Evolutionary conservation across 2,329 filamentous ascomycete species (phyloP).

Genomic region (Penicillium capsulatum): DNA sequence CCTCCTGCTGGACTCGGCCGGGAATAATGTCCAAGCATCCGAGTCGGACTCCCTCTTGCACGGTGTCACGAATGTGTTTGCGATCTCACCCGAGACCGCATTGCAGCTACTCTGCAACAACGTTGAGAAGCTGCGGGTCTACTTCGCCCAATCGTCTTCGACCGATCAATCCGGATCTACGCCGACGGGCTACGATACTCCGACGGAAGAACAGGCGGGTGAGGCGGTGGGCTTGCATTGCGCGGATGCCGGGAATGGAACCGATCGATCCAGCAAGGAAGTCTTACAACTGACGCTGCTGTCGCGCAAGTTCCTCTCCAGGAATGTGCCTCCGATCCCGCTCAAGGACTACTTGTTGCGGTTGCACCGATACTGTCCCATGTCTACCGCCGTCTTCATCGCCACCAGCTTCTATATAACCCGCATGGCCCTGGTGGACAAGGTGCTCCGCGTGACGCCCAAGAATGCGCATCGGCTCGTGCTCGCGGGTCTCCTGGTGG

Average conservation of each 20-base stretch:
- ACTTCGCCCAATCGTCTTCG: slow-evolving; percentile 51
- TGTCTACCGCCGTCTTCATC: slow-evolving; percentile 90
- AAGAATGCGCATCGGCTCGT: slow-evolving; percentile 83
- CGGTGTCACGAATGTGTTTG: slow-evolving; percentile 50
- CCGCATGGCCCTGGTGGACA: slow-evolving; percentile 71
- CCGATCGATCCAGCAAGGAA: slow-evolving; percentile 67
- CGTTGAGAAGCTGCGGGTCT: slow-evolving; percentile 56
- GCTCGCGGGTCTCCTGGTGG: slow-evolving; percentile 77
- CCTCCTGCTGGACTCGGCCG: slow-evolving; percentile 12
- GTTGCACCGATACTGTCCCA: slow-evolving; percentile 85
- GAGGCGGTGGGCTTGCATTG: slow-evolving; percentile 34
- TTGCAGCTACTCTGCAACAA: slow-evolving; percentile 72
- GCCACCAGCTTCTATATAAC: slow-evolving; percentile 85
- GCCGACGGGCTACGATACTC: slow-evolving; percentile 25
- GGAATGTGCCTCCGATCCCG: slow-evolving; percentile 75
- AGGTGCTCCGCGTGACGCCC: slow-evolving; percentile 72
- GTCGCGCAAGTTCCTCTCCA: slow-evolving; percentile 89
- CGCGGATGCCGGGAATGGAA: slow-evolving; percentile 38
- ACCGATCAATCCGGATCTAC: slow-evolving; percentile 47
- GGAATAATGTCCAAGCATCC: slow-evolving; percentile 2
- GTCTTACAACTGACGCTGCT: slow-evolving; percentile 79
- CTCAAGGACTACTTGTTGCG: slow-evolving; percentile 81
- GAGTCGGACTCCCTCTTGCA: slow-evolving; percentile 2
- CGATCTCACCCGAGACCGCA: slow-evolving; percentile 67
- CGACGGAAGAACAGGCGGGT: slow-evolving; percentile 21